Conservation (phyloP, 768 basidiomycete genomes). For the Calocera cornea region DNA sequence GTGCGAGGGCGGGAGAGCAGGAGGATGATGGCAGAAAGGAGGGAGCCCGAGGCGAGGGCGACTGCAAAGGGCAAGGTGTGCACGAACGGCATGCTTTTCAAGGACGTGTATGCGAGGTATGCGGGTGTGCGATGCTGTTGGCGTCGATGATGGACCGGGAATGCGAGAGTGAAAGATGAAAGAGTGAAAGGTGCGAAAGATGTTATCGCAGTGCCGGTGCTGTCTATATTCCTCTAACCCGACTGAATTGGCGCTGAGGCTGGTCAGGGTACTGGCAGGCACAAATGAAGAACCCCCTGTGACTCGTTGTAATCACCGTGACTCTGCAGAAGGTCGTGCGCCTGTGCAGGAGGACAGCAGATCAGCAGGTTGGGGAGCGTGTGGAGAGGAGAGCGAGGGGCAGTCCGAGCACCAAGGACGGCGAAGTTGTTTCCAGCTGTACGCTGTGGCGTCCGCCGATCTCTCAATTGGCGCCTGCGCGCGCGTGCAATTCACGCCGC, state of each 20-base stretch:
- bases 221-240: neutral
- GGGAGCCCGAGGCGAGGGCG: conserved; percentile 31
- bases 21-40: conserved; percentile 34
- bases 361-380: conserved; percentile 1
- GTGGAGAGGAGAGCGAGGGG: neutral
- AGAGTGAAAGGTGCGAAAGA: neutral
- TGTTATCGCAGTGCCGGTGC: neutral
- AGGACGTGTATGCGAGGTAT: neutral
- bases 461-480: neutral
- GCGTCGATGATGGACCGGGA: neutral
- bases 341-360: neutral
- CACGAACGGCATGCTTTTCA: neutral
- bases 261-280: neutral
- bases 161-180: neutral
- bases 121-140: neutral
- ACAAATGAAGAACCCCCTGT: neutral
- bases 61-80: conserved; percentile 34
- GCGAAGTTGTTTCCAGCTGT: too few relatives aligned
- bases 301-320: neutral
- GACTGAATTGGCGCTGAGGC: too few relatives aligned
- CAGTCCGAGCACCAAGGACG: neutral
- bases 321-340: neutral
- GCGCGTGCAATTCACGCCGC: neutral
- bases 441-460: neutral
- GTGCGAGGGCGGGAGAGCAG: conserved; percentile 31